Percentiles rank a stretch among this genome's conserved stretches.
Conservation (phyloP, 2,329 filamentous ascomycete genomes). For the Sporothrix curviconia region DNA sequence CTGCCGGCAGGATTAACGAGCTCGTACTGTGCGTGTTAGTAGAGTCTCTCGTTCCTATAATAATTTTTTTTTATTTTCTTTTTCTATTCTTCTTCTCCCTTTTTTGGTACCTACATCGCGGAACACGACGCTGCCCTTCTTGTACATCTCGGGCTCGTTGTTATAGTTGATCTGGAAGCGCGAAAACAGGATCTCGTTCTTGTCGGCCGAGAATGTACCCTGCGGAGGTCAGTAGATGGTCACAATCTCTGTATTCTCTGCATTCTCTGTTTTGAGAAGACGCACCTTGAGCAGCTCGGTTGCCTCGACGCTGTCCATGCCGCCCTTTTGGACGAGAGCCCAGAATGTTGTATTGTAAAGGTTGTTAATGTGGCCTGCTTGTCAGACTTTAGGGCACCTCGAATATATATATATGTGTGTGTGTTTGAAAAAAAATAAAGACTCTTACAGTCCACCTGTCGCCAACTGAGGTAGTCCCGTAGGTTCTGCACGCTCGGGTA, state of each 20-base stretch:
- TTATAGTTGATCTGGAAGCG: conserved; percentile 95
- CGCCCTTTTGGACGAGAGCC: conserved; percentile 73
- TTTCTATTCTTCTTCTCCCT: background rate
- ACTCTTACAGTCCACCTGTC: conserved; percentile 83
- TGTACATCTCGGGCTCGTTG: conserved; percentile 85
- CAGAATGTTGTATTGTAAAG: conserved; percentile 98
- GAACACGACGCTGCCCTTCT: conserved; percentile 87
- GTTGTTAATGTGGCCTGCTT: conserved; percentile 87
- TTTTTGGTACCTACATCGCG: conserved; percentile 55
- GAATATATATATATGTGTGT: no score
- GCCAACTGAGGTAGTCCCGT: conserved; percentile 93
- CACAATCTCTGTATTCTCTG: background rate
- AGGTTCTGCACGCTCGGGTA: conserved; percentile 80
- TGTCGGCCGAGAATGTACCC: conserved; percentile 80
- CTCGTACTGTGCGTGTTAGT: conserved; percentile 57
- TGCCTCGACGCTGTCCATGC: conserved; percentile 55
- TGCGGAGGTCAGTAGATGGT: conserved; percentile 28
- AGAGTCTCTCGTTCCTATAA: background rate
- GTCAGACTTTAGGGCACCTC: no score
- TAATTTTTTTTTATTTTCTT: background rate
- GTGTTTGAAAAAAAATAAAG: background rate
- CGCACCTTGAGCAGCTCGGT: conserved; percentile 70
- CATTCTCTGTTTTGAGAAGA: background rate
- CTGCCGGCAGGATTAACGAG: conserved; percentile 54
- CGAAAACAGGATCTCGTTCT: conserved; percentile 92